phyloP scores from a whole-genome alignment of 2,329 filamentous ascomycete species.

The Aspergillus candidus region DNA sequence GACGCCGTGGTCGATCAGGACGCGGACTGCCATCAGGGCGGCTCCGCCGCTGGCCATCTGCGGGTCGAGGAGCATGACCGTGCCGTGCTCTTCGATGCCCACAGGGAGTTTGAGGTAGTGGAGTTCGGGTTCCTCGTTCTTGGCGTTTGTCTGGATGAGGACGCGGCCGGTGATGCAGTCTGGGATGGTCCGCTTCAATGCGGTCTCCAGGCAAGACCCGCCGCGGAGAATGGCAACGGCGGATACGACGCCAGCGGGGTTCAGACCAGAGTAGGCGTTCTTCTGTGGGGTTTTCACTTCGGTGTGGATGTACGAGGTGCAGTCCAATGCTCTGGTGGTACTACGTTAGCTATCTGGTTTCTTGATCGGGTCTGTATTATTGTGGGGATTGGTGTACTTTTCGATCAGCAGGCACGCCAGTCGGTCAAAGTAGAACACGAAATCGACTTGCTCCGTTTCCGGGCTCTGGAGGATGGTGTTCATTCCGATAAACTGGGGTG shows the following conservation, averaged over 20 bases:
- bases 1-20: conserved; percentile 92
- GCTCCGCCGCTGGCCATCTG: conserved; percentile 91
- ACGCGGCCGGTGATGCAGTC: conserved; percentile 86
- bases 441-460: conserved; percentile 74
- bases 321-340: conserved; percentile 63
- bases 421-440: conserved; percentile 95
- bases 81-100: conserved; percentile 67
- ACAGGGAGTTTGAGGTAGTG: conserved; percentile 79
- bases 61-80: conserved; percentile 80
- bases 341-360: conserved; percentile 2
- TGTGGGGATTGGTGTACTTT: conserved; percentile 32
- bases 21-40: conserved; percentile 87
- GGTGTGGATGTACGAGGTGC: conserved; percentile 60
- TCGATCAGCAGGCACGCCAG: conserved; percentile 80
- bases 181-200: conserved; percentile 81
- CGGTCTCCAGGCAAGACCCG: conserved; percentile 80
- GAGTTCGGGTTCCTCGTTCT: conserved; percentile 83
- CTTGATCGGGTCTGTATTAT: background rate
- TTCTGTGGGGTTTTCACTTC: conserved; percentile 66
- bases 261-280: conserved; percentile 64
- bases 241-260: conserved; percentile 65
- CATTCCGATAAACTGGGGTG: conserved; percentile 77
- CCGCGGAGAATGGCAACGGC: conserved; percentile 86
- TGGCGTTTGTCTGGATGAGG: conserved; percentile 80
- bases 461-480: conserved; percentile 84